Percentiles rank a stretch among this genome's conserved stretches.
Conservation (phyloP, 2,329 filamentous ascomycete genomes). For the Cryphonectria radicalis region DNA sequence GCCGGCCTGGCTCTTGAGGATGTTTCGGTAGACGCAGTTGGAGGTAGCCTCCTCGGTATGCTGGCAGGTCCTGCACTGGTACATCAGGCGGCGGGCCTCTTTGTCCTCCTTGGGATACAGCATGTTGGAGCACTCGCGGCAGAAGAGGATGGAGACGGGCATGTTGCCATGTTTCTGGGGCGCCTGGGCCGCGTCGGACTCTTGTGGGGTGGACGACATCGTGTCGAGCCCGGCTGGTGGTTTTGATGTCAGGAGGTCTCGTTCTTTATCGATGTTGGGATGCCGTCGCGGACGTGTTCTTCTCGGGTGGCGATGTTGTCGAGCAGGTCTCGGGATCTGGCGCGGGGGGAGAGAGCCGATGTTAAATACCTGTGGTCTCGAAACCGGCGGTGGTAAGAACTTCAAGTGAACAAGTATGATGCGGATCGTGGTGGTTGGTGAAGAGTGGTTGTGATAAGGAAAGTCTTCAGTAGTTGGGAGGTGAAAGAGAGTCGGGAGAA, state of each 20-base stretch:
- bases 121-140: constrained; percentile 98
- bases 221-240: constrained; percentile 7
- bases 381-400: background rate
- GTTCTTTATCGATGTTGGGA: background rate
- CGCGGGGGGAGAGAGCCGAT: too few species aligned
- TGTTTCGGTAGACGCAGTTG: constrained; percentile 93
- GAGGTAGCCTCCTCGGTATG: constrained; percentile 86
- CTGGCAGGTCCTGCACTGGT: constrained; percentile 93
- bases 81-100: constrained; percentile 81
- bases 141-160: constrained; percentile 96
- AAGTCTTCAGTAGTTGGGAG: background rate
- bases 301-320: background rate
- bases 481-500: background rate
- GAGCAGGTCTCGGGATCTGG: background rate
- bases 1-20: constrained; percentile 86
- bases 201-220: constrained; percentile 62
- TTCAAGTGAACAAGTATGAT: background rate
- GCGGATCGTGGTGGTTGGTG: background rate
- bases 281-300: constrained; percentile 10
- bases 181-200: constrained; percentile 47
- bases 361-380: background rate
- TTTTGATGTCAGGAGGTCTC: background rate
- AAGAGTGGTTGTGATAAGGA: background rate
- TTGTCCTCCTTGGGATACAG: constrained; percentile 96
- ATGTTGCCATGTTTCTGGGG: constrained; percentile 61